Percentiles rank a stretch among this genome's conserved stretches.
These are phyloP conservation scores for Metschnikowia santaceciliae DNA, from an alignment of 805 yeast species.

Conservation along the genomic window DNA sequence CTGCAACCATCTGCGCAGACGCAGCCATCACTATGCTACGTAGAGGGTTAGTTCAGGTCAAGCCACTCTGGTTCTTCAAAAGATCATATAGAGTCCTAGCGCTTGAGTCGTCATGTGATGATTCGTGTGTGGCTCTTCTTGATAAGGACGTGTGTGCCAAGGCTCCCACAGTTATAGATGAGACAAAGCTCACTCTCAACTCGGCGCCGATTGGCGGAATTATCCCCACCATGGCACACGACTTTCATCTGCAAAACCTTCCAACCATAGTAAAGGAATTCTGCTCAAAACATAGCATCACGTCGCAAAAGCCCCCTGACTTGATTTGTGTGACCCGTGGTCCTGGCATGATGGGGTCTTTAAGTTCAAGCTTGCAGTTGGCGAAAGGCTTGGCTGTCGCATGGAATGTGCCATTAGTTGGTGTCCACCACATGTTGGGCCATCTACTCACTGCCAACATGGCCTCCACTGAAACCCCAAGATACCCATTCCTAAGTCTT, in stretches of 20 bases:
- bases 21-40: slow-evolving; percentile 2
- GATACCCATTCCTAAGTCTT: slow-evolving; percentile 69
- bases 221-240: slow-evolving; percentile 78
- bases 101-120: slow-evolving; percentile 93
- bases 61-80: not conserved
- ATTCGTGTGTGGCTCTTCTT: slow-evolving; percentile 80
- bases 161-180: slow-evolving; percentile 52
- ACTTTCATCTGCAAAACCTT: slow-evolving; percentile 64
- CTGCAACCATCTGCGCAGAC: not conserved
- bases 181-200: slow-evolving; percentile 61
- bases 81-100: slow-evolving; percentile 67
- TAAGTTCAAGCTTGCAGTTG: slow-evolving; percentile 75
- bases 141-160: slow-evolving; percentile 39
- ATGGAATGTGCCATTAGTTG: slow-evolving; percentile 72
- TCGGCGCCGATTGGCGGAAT: slow-evolving; percentile 76
- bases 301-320: slow-evolving; percentile 47
- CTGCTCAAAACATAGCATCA: slow-evolving; percentile 33
- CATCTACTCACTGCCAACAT: slow-evolving; percentile 60
- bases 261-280: slow-evolving; percentile 49
- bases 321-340: slow-evolving; percentile 89
- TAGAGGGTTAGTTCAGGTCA: not conserved
- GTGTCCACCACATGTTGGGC: slow-evolving; percentile 96
- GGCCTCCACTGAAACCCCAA: not conserved
- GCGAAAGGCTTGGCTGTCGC: slow-evolving; percentile 85
- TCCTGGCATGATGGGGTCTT: slow-evolving; percentile 93